Base-by-base conservation (phyloP, 2,329 filamentous ascomycete species). In the Apiospora marii region DNA sequence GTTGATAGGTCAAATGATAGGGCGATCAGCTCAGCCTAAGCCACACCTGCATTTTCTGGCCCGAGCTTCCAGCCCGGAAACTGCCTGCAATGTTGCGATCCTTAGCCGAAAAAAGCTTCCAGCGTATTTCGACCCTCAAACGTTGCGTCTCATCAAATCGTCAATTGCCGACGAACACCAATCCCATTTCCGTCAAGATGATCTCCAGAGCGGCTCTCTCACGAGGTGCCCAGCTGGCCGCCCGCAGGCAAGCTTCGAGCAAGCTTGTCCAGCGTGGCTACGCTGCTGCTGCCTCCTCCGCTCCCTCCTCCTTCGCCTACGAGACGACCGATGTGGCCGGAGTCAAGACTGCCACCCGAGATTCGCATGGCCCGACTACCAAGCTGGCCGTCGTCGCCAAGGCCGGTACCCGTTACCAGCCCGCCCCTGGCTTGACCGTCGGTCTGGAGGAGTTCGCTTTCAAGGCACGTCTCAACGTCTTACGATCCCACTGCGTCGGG, bases 401-500 rank as follows among this genome's bases (percentile, higher is more conserved):
- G 89, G 96, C 95, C 75, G 96, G 96, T 81, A 97, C 96, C 76
- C 90, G 96, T 84, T 98, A 96, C 85, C 92, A 99, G 88, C 90
- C 94, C 76, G 89, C 93, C 77, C 96, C 96, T 75, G 96, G 96
- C 77, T 89, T 98, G 84, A 93, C 96, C 76, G 93, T 95, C 81
- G 96, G 93, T 73, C 90, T 99, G 77, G 93, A 96, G 87, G 93
- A 94, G 84, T 99, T 97, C 87, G 96, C 97, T 77, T 99, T 98
- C 91, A 97, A 97, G 94, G 96, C 95, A 83, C 79, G 85, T 74
- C 72, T 73, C 72, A 64, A 67, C 58, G 72, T 69, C 53, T 61
- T 67, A 13, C 27, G n/a, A 46, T 71, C 30, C 68, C 41, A 34
- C 41, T n/a, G n/a, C 43, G 74, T 79, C 81, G 86, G 86, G 85